phyloP scores from a whole-genome alignment of 192 early-diverging fungal species.

The Coemansia sp. region DNA sequence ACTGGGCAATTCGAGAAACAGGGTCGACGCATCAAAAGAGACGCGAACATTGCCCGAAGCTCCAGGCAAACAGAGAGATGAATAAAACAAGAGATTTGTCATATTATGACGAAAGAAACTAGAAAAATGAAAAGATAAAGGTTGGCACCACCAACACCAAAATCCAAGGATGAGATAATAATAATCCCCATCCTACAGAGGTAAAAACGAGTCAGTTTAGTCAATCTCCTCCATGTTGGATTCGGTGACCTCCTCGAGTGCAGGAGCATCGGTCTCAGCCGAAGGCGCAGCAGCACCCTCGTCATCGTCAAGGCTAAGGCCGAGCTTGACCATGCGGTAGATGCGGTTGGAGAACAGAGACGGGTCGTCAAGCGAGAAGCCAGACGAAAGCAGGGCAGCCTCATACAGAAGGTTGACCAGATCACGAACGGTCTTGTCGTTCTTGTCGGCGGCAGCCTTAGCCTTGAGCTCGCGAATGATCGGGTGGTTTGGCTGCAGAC shows the following conservation, averaged over 20 bases:
- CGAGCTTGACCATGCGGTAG: conserved; percentile 99
- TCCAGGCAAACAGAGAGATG: too few species aligned
- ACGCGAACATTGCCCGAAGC: too few species aligned
- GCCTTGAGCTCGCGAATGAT: conserved; percentile 94
- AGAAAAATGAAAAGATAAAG: not conserved
- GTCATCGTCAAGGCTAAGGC: conserved; percentile 94
- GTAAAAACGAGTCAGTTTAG: conserved; percentile 32
- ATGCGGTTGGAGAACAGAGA: conserved; percentile 91
- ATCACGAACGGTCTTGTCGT: conserved; percentile 99
- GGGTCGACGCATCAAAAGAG: too few species aligned
- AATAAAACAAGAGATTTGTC: too few species aligned
- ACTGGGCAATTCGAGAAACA: too few species aligned
- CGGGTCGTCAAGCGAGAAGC: conserved; percentile 97
- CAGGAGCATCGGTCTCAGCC: conserved; percentile 53
- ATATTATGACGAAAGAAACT: not conserved
- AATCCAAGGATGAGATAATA: not conserved
- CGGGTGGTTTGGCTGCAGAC: conserved; percentile 94
- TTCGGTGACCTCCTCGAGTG: conserved; percentile 57
- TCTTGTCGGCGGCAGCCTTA: conserved; percentile 93
- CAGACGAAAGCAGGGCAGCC: conserved; percentile 92
- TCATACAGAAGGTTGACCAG: conserved; percentile 94
- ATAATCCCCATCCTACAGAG: too few species aligned
- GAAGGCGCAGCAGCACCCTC: conserved; percentile 42
- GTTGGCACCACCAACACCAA: not conserved
- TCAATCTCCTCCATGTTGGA: conserved; percentile 75